Conservation (phyloP, 2,329 filamentous ascomycete genomes). For the Fusarium sp. region DNA sequence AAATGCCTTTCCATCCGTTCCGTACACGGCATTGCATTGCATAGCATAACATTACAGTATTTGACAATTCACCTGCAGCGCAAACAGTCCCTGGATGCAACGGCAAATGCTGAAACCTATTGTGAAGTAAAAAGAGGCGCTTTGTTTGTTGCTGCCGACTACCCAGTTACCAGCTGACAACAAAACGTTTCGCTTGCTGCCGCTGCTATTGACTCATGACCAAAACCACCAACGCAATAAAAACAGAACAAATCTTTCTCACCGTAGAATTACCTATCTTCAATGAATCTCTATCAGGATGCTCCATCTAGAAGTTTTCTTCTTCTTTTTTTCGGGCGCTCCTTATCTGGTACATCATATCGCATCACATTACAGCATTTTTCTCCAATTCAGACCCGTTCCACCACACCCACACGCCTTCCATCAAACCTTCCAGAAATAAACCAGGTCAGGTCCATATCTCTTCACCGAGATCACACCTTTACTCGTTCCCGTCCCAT, state of each 20-base stretch:
- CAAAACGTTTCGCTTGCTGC: not conserved
- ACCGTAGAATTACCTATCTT: conserved; percentile 25
- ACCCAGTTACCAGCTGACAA: conserved; percentile 1
- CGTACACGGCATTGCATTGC: conserved; percentile 1
- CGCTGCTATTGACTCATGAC: conserved; percentile 9
- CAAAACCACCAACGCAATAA: not conserved
- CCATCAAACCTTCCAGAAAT: conserved; percentile 32
- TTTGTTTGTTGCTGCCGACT: not conserved
- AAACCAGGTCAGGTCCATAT: not conserved
- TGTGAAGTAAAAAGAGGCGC: not conserved
- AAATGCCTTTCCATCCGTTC: conserved; percentile 2
- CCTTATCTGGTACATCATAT: not conserved
- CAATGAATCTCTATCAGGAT: not conserved
- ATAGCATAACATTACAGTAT: not conserved
- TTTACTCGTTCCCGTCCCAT: conserved; percentile 1
- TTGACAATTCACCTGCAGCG: not conserved
- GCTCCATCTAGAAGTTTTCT: not conserved
- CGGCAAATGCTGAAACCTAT: not conserved
- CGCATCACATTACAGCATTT: not conserved
- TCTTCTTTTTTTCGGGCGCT: not conserved
- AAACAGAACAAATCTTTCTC: conserved; percentile 3
- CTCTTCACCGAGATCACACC: conserved; percentile 23
- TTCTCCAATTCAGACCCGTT: not conserved
- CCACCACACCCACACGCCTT: conserved; percentile 11
- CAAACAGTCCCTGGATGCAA: not conserved